These are phyloP conservation scores for Coniella vitis DNA, from an alignment of 2,329 filamentous ascomycete genomes.

Conservation along the genomic window DNA sequence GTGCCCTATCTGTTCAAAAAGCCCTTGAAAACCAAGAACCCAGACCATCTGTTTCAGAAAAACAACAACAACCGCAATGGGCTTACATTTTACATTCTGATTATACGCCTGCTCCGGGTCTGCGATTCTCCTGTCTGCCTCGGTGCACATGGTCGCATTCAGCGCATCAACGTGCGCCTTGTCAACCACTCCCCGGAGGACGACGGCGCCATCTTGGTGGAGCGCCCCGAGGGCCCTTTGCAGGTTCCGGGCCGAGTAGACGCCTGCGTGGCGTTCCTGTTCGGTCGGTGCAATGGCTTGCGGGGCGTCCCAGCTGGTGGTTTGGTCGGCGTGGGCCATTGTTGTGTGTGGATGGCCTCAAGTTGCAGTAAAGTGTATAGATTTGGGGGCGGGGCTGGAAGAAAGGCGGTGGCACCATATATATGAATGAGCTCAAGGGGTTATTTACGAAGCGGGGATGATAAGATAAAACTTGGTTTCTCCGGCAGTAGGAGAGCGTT, in stretches of 20 bases:
- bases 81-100: slow-evolving; percentile 20
- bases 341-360: no score
- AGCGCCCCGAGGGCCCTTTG: slow-evolving; percentile 18
- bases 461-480: no score
- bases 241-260: slow-evolving; percentile 11
- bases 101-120: slow-evolving; percentile 19
- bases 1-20: no score
- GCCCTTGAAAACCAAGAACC: no score
- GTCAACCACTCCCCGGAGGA: slow-evolving; percentile 19
- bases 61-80: background rate
- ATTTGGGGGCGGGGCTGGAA: no score
- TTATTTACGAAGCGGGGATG: no score
- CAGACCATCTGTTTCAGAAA: no score
- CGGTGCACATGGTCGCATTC: slow-evolving; percentile 17
- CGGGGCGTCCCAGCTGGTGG: background rate
- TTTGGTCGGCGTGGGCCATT: background rate
- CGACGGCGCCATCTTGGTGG: slow-evolving; percentile 21
- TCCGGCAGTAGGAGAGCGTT: no score
- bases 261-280: slow-evolving; percentile 8
- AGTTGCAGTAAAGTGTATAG: no score
- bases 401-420: no score
- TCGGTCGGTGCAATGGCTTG: slow-evolving; percentile 9
- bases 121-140: slow-evolving; percentile 17
- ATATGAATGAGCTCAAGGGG: no score
- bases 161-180: slow-evolving; percentile 18